Evolutionary conservation across 2,329 filamentous ascomycete genomes (phyloP).

Genomic region (Alternaria hordeiaustralica): DNA sequence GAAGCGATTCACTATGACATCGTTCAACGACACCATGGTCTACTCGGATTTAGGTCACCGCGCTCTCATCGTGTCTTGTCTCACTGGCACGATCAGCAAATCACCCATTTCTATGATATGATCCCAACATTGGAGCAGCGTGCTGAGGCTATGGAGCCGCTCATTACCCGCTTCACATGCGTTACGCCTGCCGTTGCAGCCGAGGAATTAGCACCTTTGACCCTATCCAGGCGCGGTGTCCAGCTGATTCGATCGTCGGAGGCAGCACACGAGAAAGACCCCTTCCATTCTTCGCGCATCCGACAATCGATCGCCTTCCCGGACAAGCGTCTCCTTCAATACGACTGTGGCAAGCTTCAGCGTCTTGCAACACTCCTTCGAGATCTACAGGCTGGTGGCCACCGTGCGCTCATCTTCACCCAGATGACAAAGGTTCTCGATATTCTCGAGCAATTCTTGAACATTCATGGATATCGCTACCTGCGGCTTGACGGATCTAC

Average conservation of each 20-base stretch:
- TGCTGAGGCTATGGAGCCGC: conserved; percentile 73
- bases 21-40: conserved; percentile 42
- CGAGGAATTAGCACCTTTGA: conserved; percentile 74
- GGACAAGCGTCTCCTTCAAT: conserved; percentile 93
- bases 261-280: conserved; percentile 68
- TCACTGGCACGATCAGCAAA: conserved; percentile 77
- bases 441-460: conserved; percentile 95
- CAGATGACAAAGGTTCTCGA: conserved; percentile 99
- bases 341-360: conserved; percentile 96
- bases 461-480: conserved; percentile 97
- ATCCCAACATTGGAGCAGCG: conserved; percentile 78
- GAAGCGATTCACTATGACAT: conserved; percentile 49
- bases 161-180: conserved; percentile 87
- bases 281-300: conserved; percentile 93
- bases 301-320: conserved; percentile 94
- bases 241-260: conserved; percentile 63
- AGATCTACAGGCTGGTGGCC: conserved; percentile 84
- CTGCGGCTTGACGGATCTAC: conserved; percentile 95
- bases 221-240: conserved; percentile 64
- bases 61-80: conserved; percentile 32
- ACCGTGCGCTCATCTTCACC: conserved; percentile 96
- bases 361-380: conserved; percentile 85
- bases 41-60: conserved; percentile 40
- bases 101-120: conserved; percentile 67
- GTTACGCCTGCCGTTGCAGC: conserved; percentile 89